phyloP scores from a whole-genome alignment of 257 asterid species.

The Marsdenia floribunda region DNA sequence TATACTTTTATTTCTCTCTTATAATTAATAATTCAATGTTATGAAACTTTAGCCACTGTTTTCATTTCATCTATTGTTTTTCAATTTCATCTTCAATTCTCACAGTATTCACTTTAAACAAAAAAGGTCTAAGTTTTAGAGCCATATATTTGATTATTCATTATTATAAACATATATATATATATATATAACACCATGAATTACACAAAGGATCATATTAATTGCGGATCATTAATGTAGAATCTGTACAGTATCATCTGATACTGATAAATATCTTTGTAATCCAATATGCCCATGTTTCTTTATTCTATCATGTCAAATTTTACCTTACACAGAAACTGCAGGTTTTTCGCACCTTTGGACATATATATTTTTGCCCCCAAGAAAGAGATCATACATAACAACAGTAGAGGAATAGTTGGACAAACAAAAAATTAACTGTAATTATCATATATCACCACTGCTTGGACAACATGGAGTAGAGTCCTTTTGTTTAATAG shows the following conservation, averaged over 20 bases:
- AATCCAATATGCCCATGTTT: not conserved
- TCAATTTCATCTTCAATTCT: no score
- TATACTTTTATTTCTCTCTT: no score
- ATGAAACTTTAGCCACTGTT: no score
- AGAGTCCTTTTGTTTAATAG: not conserved
- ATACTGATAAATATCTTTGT: not conserved
- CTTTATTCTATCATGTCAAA: slow-evolving; percentile 3
- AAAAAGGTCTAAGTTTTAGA: not conserved
- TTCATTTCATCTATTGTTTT: no score
- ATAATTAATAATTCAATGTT: no score
- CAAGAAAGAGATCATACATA: not conserved
- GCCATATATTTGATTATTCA: not conserved
- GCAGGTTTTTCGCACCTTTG: not conserved
- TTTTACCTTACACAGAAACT: not conserved
- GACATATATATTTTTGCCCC: not conserved
- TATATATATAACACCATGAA: no score
- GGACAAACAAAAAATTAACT: not conserved
- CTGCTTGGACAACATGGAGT: not conserved
- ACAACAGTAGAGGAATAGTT: not conserved
- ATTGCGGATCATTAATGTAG: not conserved
- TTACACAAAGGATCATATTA: not conserved
- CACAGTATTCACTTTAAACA: no score
- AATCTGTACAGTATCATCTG: not conserved
- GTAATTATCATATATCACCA: not conserved
- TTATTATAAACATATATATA: not conserved